Evolutionary conservation across 768 basidiomycete species (phyloP), one percentile per base, ranked within the genome.

Genomic region (Leucosporidium creatinivorum): DNA sequence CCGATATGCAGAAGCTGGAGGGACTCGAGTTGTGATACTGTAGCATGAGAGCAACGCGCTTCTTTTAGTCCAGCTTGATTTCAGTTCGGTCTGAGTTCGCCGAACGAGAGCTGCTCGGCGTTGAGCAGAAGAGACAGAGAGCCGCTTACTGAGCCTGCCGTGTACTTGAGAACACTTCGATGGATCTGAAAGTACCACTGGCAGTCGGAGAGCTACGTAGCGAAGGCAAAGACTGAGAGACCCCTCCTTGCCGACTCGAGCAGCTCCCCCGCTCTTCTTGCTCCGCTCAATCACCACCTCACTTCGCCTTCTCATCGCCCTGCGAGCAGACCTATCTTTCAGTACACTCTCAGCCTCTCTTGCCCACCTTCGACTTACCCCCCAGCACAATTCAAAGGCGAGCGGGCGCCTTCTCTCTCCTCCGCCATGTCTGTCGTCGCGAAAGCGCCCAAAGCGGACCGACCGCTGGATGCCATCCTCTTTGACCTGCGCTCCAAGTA

Each of bases 401-500:
- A 54, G 25, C 13, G 30, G 15, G 52, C 52, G 26, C 30, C 52
- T 19, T 19, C 19, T 54, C 52, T 26, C 26, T 26, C 52, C 52
- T 54, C 52, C 25, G 30, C 52, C 25, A 25, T 54, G 26, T 25
- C 52, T 30, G 26, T 54, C 52, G 52, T 54, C 52, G 30, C 26
- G 26, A 30, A 54, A 54, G 25, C 52, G 10, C 52, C 26, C 52
- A 19, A 54, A 25, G 26, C 25, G 44, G 58, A 59, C 25, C 67
- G 70, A 9, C 65, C 70, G 3, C 62, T 69, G 28, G 68, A 72
- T 33, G 65, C 65, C 49, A 64, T 72, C 62, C 62, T 72, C 17
- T 62, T 36, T 21, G 67, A 69, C 36, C 19, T 68, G 61, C 67
- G 70, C 0, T 54, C 31, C 31, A 69, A 62, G 65, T 62, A 26